phyloP scores from a whole-genome alignment of 768 basidiomycete genomes.

The Boletus rubescentipes region DNA sequence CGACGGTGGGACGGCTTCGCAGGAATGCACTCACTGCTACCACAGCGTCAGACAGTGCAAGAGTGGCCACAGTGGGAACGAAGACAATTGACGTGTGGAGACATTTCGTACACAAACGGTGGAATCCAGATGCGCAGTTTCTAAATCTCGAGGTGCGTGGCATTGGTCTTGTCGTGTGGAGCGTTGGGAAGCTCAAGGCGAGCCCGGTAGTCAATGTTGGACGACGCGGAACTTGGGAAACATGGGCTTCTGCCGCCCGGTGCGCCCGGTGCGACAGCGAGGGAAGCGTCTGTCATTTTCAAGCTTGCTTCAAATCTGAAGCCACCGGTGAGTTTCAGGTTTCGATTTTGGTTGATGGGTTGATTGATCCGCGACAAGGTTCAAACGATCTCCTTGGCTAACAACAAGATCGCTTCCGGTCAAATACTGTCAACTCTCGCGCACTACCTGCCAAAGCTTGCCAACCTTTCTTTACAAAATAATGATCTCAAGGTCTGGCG shows the following conservation, averaged over 20 bases:
- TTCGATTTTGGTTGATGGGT: not conserved
- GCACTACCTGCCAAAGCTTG: slow-evolving; percentile 76
- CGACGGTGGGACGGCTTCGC: slow-evolving; percentile 53
- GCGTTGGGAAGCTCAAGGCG: not conserved
- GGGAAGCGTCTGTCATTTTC: slow-evolving; percentile 82
- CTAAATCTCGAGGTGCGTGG: slow-evolving; percentile 79
- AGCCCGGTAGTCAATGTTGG: slow-evolving; percentile 61
- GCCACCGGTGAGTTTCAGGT: slow-evolving; percentile 54
- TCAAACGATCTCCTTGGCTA: slow-evolving; percentile 81
- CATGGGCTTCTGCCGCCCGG: slow-evolving; percentile 73
- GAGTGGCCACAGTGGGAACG: slow-evolving; percentile 28
- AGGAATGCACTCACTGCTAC: slow-evolving; percentile 52
- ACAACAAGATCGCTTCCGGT: slow-evolving; percentile 66
- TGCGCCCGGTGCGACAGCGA: slow-evolving; percentile 53
- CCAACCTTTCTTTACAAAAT: slow-evolving; percentile 77
- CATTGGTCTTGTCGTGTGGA: not conserved
- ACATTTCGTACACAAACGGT: slow-evolving; percentile 71
- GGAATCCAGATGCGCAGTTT: slow-evolving; percentile 65
- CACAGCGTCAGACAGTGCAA: slow-evolving; percentile 7
- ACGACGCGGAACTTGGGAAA: slow-evolving; percentile 75
- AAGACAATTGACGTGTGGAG: slow-evolving; percentile 67
- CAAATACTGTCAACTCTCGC: slow-evolving; percentile 58
- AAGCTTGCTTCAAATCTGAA: slow-evolving; percentile 79
- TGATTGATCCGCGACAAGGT: slow-evolving; percentile 41
- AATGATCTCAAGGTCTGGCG: slow-evolving; percentile 69